Conservation (phyloP, 1,284 basidiomycete species). For the Athelia sp. region DNA sequence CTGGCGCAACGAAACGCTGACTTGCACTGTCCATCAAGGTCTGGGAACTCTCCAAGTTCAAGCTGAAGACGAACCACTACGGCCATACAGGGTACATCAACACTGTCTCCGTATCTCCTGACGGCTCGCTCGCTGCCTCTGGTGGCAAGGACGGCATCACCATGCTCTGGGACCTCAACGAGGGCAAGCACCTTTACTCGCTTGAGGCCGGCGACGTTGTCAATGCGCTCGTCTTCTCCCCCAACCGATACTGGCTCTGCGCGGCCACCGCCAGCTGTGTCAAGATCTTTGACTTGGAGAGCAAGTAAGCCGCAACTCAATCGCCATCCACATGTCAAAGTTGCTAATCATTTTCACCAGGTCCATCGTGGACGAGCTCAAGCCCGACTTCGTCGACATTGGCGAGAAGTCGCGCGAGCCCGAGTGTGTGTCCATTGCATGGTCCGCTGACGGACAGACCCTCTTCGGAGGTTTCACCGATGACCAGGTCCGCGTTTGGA, state of each 20-base stretch:
- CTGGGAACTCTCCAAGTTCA: slow-evolving; percentile 99
- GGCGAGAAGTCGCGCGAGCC: slow-evolving; percentile 81
- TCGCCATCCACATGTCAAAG: slow-evolving; percentile 14
- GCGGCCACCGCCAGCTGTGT: slow-evolving; percentile 97
- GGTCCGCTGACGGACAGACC: slow-evolving; percentile 98
- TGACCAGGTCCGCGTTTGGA: slow-evolving; percentile 90
- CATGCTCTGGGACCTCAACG: slow-evolving; percentile 99
- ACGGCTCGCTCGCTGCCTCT: slow-evolving; percentile 98
- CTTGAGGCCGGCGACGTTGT: slow-evolving; percentile 98
- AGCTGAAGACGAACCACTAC: slow-evolving; percentile 99
- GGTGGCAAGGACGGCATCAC: slow-evolving; percentile 99
- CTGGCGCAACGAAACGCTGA: slow-evolving; percentile 9
- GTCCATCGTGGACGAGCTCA: slow-evolving; percentile 98
- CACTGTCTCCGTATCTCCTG: slow-evolving; percentile 97
- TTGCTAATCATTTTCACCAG: slow-evolving; percentile 26
- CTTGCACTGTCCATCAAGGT: slow-evolving; percentile 53
- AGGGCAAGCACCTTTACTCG: slow-evolving; percentile 99
- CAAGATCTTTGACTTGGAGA: slow-evolving; percentile 99
- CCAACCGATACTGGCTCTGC: slow-evolving; percentile 99
- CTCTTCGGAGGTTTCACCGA: slow-evolving; percentile 95
- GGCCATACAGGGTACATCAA: slow-evolving; percentile 99
- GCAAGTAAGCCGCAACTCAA: slow-evolving; percentile 73
- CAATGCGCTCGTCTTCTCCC: slow-evolving; percentile 99
- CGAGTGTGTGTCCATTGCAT: slow-evolving; percentile 96
- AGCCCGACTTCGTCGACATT: slow-evolving; percentile 84